Percentiles rank a stretch among this genome's conserved stretches.
Evolutionary conservation across 2,329 filamentous ascomycete species (phyloP).

Genomic region (Aspergillus sp.): DNA sequence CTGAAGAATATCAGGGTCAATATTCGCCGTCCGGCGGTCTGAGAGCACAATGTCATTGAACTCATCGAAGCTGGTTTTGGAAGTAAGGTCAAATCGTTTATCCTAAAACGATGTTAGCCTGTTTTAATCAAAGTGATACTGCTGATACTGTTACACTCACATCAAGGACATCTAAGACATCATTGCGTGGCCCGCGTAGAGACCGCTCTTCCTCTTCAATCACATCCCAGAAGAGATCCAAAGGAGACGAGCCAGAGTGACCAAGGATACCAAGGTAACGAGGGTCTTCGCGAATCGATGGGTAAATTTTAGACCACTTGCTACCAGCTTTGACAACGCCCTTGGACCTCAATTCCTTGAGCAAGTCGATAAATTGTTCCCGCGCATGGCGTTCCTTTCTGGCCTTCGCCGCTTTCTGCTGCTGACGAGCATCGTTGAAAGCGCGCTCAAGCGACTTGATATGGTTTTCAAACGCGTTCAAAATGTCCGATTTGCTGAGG

Average conservation of each 20-base stretch:
- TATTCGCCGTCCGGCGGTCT: constrained; percentile 84
- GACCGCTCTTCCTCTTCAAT: constrained; percentile 90
- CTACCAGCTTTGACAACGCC: constrained; percentile 85
- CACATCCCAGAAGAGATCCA: constrained; percentile 94
- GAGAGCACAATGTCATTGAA: constrained; percentile 79
- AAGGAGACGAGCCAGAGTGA: constrained; percentile 77
- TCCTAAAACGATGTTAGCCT: constrained; percentile 61
- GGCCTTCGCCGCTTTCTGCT: constrained; percentile 76
- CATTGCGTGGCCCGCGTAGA: constrained; percentile 76
- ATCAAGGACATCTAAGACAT: constrained; percentile 84
- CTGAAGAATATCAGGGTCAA: constrained; percentile 74
- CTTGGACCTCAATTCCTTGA: constrained; percentile 70
- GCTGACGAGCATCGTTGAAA: constrained; percentile 88
- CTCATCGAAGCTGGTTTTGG: constrained; percentile 83
- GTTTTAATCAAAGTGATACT: background rate
- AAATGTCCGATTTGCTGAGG: constrained; percentile 83
- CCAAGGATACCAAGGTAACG: constrained; percentile 83
- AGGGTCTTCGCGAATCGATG: constrained; percentile 73
- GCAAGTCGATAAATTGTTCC: constrained; percentile 73
- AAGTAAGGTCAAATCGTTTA: constrained; percentile 85
- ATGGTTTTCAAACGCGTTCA: constrained; percentile 91
- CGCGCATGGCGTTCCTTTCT: constrained; percentile 83
- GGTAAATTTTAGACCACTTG: constrained; percentile 83
- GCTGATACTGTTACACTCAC: constrained; percentile 51
- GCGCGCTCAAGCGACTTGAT: constrained; percentile 88